Conservation (phyloP, 306 rosid species). For the Erythrophleum fordii region DNA sequence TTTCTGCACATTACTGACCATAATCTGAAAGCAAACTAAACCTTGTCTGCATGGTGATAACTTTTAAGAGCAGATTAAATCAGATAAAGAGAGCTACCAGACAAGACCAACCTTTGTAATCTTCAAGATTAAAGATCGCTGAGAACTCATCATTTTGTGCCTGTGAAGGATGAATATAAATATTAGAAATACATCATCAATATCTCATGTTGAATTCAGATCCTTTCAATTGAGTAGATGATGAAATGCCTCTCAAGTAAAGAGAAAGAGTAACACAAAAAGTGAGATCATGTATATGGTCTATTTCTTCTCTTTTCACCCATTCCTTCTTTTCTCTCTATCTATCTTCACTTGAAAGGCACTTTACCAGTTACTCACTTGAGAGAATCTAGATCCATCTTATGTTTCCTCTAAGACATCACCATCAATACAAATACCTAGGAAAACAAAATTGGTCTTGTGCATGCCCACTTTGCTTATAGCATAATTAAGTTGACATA, state of each 20-base stretch:
- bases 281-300: too few species aligned
- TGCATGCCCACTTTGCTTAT: constrained; percentile 12
- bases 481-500: constrained; percentile 2
- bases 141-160: constrained; percentile 88
- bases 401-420: not conserved
- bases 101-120: constrained; percentile 76
- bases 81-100: not conserved
- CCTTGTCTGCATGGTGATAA: constrained; percentile 2
- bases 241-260: too few species aligned
- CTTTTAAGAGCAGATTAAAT: constrained; percentile 13
- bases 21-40: constrained; percentile 8
- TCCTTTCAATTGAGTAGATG: too few species aligned
- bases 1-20: constrained; percentile 9
- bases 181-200: constrained; percentile 32
- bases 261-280: too few species aligned
- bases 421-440: constrained; percentile 8
- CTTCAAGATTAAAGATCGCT: constrained; percentile 88
- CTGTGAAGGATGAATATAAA: constrained; percentile 56
- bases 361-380: too few species aligned
- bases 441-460: not conserved
- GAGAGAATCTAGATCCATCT: too few species aligned
- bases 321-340: too few species aligned
- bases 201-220: too few species aligned
- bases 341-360: too few species aligned
- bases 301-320: too few species aligned